Evolutionary conservation across 2,329 filamentous ascomycete species (phyloP), one percentile per base, ranked within the genome.

Genomic region (Calonectria naviculata): DNA sequence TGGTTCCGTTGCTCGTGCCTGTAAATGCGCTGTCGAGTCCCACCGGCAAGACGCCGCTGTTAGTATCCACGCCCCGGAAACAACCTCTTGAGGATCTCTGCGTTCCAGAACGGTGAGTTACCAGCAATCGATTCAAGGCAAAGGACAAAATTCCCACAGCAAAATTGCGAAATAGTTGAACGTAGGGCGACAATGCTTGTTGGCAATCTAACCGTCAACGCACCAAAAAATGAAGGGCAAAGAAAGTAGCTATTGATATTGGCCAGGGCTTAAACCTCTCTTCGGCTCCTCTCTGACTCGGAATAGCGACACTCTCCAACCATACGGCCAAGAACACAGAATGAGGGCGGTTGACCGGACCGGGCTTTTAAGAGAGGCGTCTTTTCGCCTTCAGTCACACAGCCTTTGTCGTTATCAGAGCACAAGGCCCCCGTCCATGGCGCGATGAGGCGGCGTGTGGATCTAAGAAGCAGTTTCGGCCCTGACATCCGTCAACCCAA

Each of bases 401-500:
- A 56, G 9, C 26, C 17, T 26, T 17, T 29, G 13, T 65, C 26
- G 31, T 63, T 44, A 46, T 56, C 44, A 36, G 42, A 38, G 44
- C 63, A 54, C 63, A 38, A 54, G 38, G 34, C 52, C 42, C 49
- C 61, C 31, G n/a, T 34, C 12, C 9, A 71, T 56, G 62, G 58
- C 65, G 65, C 60, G 66, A 71, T 67, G 60, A 60, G 63, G 58
- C 62, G 58, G 67, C 31, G 54, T 65, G 76, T 78, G 76, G 77
- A 76, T 74, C 77, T 76, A 29, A 26, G n/a, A 67, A 68, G 66
- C 73, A 74, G 60, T 46, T 72, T 78, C 77, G 77, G 77, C 72
- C 77, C 77, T 78, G 70, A 68, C 77, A 78, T 78, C 77, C 77
- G 77, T 67, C 70, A 61, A 68, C 71, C 64, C 72, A 71, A 71